Percentiles rank a stretch among this genome's conserved stretches.
phyloP scores from a whole-genome alignment of 225 moss, liverwort and hornwort species.

The Polytrichum commune region DNA sequence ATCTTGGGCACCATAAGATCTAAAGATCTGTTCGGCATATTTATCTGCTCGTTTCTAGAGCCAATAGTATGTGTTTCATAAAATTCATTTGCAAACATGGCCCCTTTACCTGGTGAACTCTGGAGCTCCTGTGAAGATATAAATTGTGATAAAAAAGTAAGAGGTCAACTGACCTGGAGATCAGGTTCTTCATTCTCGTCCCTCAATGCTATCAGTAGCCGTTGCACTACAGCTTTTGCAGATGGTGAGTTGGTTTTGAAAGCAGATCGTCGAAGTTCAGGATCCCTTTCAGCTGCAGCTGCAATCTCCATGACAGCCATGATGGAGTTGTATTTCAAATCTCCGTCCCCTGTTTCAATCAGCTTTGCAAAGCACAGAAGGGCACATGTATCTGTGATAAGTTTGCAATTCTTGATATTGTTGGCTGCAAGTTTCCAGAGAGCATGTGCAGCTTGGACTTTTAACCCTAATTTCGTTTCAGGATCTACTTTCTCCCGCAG shows the following conservation, averaged over 20 bases:
- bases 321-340: slow-evolving; percentile 38
- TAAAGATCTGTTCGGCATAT: too few relatives aligned
- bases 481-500: slow-evolving; percentile 53
- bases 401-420: slow-evolving; percentile 60
- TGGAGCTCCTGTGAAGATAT: too few relatives aligned
- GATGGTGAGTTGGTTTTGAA: slow-evolving; percentile 67
- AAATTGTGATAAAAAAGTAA: too few relatives aligned
- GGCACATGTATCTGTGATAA: slow-evolving; percentile 63
- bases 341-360: slow-evolving; percentile 50
- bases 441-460: slow-evolving; percentile 54
- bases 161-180: slow-evolving; percentile 8
- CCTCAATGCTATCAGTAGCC: slow-evolving; percentile 35
- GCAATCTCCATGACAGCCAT: slow-evolving; percentile 70
- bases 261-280: slow-evolving; percentile 52
- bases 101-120: too few relatives aligned
- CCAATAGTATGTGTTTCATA: too few relatives aligned
- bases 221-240: slow-evolving; percentile 55
- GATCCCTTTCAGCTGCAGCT: slow-evolving; percentile 46
- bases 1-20: too few relatives aligned
- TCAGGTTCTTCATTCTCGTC: slow-evolving; percentile 34
- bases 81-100: too few relatives aligned
- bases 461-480: slow-evolving; percentile 40
- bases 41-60: too few relatives aligned
- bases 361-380: slow-evolving; percentile 61
- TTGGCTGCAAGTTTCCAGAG: slow-evolving; percentile 52